These are phyloP conservation scores for Castanea crenata DNA, from an alignment of 306 rosid species.

Conservation along the genomic window DNA sequence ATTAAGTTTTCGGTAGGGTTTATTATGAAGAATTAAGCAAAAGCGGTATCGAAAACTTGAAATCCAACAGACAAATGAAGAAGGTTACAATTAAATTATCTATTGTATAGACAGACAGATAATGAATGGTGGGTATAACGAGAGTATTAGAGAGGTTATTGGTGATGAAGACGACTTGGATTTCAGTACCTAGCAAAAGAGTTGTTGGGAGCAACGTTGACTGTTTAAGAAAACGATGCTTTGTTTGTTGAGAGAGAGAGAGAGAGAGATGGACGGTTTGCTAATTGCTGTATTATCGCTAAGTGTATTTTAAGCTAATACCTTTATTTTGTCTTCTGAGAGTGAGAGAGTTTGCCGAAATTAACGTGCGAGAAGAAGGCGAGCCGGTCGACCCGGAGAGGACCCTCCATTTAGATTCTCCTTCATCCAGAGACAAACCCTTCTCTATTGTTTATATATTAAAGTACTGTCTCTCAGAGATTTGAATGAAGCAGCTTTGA, in stretches of 20 bases:
- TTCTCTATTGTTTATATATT: slow-evolving; percentile 16
- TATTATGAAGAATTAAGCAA: no score
- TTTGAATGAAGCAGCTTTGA: slow-evolving; percentile 16
- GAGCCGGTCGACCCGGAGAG: slow-evolving; percentile 44
- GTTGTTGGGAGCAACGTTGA: slow-evolving; percentile 60
- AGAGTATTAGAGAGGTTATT: slow-evolving; percentile 7
- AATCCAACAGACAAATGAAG: background rate
- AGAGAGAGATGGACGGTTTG: slow-evolving; percentile 23
- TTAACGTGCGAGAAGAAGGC: slow-evolving; percentile 46
- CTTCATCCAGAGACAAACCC: slow-evolving; percentile 31
- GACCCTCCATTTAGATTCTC: slow-evolving; percentile 36
- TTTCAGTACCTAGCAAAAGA: slow-evolving; percentile 37
- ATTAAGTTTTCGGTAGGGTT: background rate
- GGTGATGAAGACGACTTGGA: slow-evolving; percentile 41
- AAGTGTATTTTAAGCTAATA: background rate
- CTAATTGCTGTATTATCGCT: slow-evolving; percentile 15
- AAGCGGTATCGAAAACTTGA: background rate
- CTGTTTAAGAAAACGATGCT: slow-evolving; percentile 41
- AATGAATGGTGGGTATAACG: background rate
- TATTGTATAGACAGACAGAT: background rate
- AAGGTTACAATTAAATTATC: background rate
- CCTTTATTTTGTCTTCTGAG: slow-evolving; percentile 26
- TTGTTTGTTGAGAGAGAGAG: slow-evolving; percentile 33
- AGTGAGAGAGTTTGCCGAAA: slow-evolving; percentile 4
- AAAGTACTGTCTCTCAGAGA: slow-evolving; percentile 2